Base-by-base conservation (phyloP, 176 grass and related monocot genomes). In the Ensete ventricosum region DNA sequence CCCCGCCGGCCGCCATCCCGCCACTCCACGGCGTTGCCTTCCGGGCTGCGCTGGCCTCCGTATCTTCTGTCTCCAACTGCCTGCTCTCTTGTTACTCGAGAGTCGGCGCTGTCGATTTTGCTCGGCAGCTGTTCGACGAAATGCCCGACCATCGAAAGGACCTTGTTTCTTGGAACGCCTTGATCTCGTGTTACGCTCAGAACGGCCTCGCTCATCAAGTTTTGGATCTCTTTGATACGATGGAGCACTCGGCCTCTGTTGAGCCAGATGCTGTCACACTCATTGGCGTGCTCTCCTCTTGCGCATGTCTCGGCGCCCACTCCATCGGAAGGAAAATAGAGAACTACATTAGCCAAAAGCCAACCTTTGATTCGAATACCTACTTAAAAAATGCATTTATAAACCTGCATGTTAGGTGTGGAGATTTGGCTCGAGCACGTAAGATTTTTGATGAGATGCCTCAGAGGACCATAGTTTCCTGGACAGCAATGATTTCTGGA, bases 121-220 rank as follows among this genome's bases (percentile, higher is more conserved):
- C 86, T 51, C 76, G 87, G 3, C 73, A 81, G 11, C 67, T 92
- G 2, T 82, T 92, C 78, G 81, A 88, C 50, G 83, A 91, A 91
- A 88, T 88, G 77, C 82, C 11, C 1, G 75, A 72, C 69, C 20
- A 72, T 72, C 64, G 73, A 77, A 34, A 77, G 52, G 87, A 92
- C 69, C 69, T 92, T 29, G 69, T 92, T 54, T 87, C 87, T 3
- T 89, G 87, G 90, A 92, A 92, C 49, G 84, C 87, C 54, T 81
- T 92, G 27, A 63, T 89, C 27, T 92, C 87, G 1, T 80, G 81
- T 3, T 87, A 89, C 59, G 73, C 84, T 1, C 90, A 92, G 79
- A 89, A 92, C 54, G 80, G 87, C 21, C 82, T 92, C 7, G 90
- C 80, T 0, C 76, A 74, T 26, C 76, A 80, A 14, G 71, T 87